Evolutionary conservation across 768 basidiomycete genomes (phyloP).

Genomic region (Mycena vitilis): DNA sequence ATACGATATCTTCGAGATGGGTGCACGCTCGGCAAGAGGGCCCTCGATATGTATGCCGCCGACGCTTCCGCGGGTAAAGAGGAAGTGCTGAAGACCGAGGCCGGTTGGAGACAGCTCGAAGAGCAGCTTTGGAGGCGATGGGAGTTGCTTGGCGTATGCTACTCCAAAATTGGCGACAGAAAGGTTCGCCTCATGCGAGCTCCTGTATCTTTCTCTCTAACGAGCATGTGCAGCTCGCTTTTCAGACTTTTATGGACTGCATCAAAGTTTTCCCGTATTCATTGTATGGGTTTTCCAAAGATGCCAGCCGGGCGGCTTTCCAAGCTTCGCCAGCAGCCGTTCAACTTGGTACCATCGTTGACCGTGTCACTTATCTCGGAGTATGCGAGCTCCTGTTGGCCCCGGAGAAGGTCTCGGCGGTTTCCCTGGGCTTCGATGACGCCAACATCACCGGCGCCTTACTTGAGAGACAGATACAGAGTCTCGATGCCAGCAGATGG

Average conservation of each 20-base stretch:
- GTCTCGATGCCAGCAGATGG: conserved; percentile 65
- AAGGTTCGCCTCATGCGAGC: conserved; percentile 58
- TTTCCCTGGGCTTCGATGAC: conserved; percentile 38
- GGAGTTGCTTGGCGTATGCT: conserved; percentile 86
- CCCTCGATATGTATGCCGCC: conserved; percentile 49
- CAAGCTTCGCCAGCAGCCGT: conserved; percentile 55
- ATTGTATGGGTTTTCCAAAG: conserved; percentile 51
- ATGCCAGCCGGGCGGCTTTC: conserved; percentile 51
- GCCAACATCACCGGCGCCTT: conserved; percentile 61
- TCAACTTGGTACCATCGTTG: conserved; percentile 71
- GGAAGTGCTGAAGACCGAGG: conserved; percentile 44
- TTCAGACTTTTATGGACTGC: conserved; percentile 64
- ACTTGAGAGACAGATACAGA: conserved; percentile 70
- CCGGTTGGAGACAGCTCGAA: conserved; percentile 70
- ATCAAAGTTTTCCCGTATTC: conserved; percentile 67
- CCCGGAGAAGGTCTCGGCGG: conserved; percentile 62
- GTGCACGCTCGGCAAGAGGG: conserved; percentile 64
- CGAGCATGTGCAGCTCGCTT: conserved; percentile 62
- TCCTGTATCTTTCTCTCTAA: conserved; percentile 17
- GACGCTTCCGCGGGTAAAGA: conserved; percentile 19
- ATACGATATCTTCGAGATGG: conserved; percentile 74
- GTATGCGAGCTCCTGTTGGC: conserved; percentile 73
- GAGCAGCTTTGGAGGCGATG: conserved; percentile 78
- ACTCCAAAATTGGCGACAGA: conserved; percentile 80
- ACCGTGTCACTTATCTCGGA: conserved; percentile 74